These are phyloP conservation scores for Thozetella sp. DNA, from an alignment of 495 filamentous ascomycete species.

Conservation along the genomic window DNA sequence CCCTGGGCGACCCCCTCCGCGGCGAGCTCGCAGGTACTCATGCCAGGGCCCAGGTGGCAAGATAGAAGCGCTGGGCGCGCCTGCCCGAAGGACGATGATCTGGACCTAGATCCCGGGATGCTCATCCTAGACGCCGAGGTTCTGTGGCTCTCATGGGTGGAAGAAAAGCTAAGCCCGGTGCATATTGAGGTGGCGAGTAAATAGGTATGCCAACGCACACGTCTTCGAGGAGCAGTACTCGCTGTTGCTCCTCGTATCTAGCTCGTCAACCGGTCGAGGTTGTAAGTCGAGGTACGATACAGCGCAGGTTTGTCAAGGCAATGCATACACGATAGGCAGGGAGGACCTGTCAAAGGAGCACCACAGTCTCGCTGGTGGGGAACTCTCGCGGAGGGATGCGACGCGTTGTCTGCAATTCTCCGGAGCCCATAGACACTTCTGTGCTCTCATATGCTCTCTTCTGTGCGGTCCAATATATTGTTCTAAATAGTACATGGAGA, in stretches of 20 bases:
- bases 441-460: background rate
- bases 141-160: background rate
- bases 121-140: background rate
- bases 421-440: too few species aligned
- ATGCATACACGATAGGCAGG: too few species aligned
- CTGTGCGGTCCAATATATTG: background rate
- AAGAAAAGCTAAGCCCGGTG: background rate
- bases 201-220: background rate
- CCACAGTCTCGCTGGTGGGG: too few species aligned
- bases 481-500: background rate
- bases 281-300: too few species aligned
- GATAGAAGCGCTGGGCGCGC: background rate
- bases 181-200: background rate
- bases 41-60: background rate
- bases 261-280: too few species aligned
- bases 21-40: background rate
- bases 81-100: background rate
- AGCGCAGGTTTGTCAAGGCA: too few species aligned
- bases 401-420: too few species aligned
- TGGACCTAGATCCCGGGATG: background rate
- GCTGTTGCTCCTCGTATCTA: too few species aligned
- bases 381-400: too few species aligned
- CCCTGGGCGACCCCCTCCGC: background rate
- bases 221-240: background rate
- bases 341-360: too few species aligned